Conservation (phyloP, 2,329 filamentous ascomycete species). For the Orbilia quercus region DNA sequence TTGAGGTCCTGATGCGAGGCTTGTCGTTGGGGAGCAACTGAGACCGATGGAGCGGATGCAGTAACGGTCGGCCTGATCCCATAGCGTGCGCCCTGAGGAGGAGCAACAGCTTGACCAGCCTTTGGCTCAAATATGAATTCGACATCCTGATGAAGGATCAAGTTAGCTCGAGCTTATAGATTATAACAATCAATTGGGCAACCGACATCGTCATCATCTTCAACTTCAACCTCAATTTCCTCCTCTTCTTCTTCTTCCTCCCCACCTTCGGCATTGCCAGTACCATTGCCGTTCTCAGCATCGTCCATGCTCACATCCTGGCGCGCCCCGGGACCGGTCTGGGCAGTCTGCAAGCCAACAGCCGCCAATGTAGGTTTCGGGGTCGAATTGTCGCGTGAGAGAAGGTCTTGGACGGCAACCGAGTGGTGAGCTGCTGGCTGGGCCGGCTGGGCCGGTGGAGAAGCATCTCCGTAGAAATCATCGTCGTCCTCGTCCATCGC, state of each 20-base stretch:
- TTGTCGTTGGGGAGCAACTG: conserved; percentile 46
- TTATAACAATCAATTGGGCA: conserved; percentile 9
- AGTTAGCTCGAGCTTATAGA: conserved; percentile 5
- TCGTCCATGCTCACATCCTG: conserved; percentile 50
- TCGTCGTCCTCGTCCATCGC: conserved; percentile 60
- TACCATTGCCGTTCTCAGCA: conserved; percentile 55
- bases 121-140: conserved; percentile 60
- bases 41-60: conserved; percentile 34
- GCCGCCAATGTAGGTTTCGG: conserved; percentile 54
- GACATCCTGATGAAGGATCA: conserved; percentile 57
- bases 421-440: no score
- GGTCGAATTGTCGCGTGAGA: conserved; percentile 54
- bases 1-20: conserved; percentile 46
- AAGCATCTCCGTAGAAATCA: conserved; percentile 59
- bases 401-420: conserved; percentile 35
- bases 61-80: conserved; percentile 58
- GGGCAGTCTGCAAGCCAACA: conserved; percentile 24
- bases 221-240: conserved; percentile 59
- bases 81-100: conserved; percentile 59
- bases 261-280: conserved; percentile 56
- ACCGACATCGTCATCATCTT: conserved; percentile 59
- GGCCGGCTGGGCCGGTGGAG: conserved; percentile 38
- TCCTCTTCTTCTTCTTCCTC: conserved; percentile 59
- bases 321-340: conserved; percentile 5
- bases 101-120: conserved; percentile 59